Conservation (phyloP, 1,284 basidiomycete genomes). For the Fomitopsis pinicola region DNA sequence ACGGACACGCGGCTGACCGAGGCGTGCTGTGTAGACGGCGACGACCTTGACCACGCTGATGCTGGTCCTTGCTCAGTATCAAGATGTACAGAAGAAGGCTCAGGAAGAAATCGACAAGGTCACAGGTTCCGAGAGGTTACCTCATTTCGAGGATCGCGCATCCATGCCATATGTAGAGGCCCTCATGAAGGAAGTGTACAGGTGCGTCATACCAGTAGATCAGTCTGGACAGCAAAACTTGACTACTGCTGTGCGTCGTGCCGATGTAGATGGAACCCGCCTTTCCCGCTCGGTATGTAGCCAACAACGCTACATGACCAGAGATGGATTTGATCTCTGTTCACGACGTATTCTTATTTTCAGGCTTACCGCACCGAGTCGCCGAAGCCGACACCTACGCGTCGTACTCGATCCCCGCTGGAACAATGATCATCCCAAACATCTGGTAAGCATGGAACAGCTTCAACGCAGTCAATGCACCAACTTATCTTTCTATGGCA, state of each 20-base stretch:
- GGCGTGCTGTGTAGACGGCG: background rate
- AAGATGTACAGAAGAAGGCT: background rate
- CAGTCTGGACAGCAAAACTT: no score
- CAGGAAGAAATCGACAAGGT: background rate
- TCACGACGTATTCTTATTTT: no score
- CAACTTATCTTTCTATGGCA: no score
- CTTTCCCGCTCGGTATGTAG: background rate
- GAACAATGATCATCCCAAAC: conserved; percentile 42
- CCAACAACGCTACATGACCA: background rate
- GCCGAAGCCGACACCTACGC: conserved; percentile 44
- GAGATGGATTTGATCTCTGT: background rate
- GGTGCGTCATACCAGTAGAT: no score
- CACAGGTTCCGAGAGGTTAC: background rate
- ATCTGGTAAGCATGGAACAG: conserved; percentile 31
- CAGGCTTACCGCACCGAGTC: conserved; percentile 10
- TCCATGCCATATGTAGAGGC: background rate
- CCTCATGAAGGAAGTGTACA: background rate
- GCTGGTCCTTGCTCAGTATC: no score
- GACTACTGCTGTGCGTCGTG: background rate
- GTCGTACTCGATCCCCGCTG: conserved; percentile 40
- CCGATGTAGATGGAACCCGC: background rate
- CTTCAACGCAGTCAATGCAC: background rate
- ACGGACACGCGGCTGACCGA: no score
- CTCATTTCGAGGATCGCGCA: background rate
- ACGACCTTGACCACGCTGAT: no score